Percentiles rank a stretch among this genome's conserved stretches.
phyloP scores from a whole-genome alignment of 257 asterid species.

The Solanum sejunctum region DNA sequence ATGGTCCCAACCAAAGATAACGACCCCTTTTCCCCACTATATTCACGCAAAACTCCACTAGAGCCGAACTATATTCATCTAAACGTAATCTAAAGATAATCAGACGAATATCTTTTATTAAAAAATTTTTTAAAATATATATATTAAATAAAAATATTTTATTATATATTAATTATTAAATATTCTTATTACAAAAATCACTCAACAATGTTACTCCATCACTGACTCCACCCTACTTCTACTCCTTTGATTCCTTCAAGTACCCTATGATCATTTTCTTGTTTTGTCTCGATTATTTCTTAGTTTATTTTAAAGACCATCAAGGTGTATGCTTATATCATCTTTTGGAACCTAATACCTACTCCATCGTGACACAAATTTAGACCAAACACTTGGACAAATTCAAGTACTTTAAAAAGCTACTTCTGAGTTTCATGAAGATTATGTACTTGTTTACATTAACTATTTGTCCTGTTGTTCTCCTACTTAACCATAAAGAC shows the following conservation, averaged over 20 bases:
- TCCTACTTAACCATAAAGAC: conserved; percentile 7
- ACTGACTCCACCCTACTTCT: background rate
- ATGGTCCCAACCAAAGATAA: conserved; percentile 46
- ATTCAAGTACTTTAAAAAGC: background rate
- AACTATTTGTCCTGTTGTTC: conserved; percentile 3
- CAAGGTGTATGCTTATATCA: conserved; percentile 15
- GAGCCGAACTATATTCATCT: too few species aligned
- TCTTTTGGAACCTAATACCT: conserved; percentile 32
- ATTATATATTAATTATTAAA: too few species aligned
- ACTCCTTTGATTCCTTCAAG: background rate
- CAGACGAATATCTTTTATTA: too few species aligned
- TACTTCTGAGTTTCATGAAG: background rate
- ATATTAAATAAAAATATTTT: too few species aligned
- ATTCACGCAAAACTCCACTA: background rate
- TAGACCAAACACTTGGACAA: background rate
- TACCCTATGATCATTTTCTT: background rate
- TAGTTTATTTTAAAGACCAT: background rate
- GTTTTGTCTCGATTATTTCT: background rate
- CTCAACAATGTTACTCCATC: too few species aligned
- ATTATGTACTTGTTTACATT: background rate
- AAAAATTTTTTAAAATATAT: too few species aligned
- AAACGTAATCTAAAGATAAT: too few species aligned
- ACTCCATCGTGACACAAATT: conserved; percentile 29
- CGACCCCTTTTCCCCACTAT: conserved; percentile 9
- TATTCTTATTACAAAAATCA: background rate